Conservation (phyloP, 1,139 yeast species). For the Nakaseomyces nivariensis region DNA sequence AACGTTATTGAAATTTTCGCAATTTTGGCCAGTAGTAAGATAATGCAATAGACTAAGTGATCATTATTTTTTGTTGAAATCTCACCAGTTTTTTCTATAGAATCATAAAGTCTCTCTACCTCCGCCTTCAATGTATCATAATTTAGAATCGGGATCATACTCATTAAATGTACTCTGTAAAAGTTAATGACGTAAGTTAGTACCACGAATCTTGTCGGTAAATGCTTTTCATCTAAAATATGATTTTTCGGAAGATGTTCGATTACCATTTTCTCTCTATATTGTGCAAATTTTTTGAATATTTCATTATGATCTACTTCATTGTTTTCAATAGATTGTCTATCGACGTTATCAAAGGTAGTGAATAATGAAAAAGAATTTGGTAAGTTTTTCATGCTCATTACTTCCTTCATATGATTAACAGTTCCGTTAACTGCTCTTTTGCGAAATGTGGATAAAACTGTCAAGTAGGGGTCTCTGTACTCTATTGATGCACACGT, state of each 20-base stretch:
- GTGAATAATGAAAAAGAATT: conserved; percentile 18
- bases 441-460: conserved; percentile 15
- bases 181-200: conserved; percentile 16
- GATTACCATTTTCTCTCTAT: conserved; percentile 14
- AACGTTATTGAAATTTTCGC: conserved; percentile 19
- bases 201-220: conserved; percentile 15
- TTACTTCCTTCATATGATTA: conserved; percentile 8
- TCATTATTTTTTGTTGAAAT: conserved; percentile 17
- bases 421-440: conserved; percentile 18
- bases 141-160: conserved; percentile 21
- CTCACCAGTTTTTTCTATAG: conserved; percentile 9
- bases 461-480: conserved; percentile 22
- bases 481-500: conserved; percentile 20
- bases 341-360: conserved; percentile 18
- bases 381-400: conserved; percentile 15
- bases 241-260: conserved; percentile 5
- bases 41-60: conserved; percentile 18
- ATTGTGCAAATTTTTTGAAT: conserved; percentile 22
- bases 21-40: conserved; percentile 19
- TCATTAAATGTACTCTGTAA: conserved; percentile 15
- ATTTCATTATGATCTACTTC: conserved; percentile 13
- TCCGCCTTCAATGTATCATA: conserved; percentile 12
- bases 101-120: conserved; percentile 12
- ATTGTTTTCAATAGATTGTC: conserved; percentile 3
- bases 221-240: conserved; percentile 8